Evolutionary conservation across 768 basidiomycete species (phyloP).

Genomic region (Russula sp.): DNA sequence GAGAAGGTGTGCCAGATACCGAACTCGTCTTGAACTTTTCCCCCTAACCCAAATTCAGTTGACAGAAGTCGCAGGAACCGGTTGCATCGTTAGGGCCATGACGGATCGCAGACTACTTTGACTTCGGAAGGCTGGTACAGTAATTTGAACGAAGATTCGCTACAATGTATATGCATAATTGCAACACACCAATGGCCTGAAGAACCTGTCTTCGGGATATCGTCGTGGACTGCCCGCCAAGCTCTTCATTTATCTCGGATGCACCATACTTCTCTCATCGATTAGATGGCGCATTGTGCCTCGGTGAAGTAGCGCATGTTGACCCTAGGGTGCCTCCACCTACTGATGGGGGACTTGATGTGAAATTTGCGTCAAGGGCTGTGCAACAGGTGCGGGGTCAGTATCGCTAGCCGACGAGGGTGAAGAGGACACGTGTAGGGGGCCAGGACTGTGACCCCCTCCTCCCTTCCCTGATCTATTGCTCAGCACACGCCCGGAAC

Average conservation of each 20-base stretch:
- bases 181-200: conserved; percentile 3
- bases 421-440: conserved; percentile 20
- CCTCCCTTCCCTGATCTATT: conserved; percentile 15
- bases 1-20: conserved; percentile 70
- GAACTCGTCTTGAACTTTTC: neutral
- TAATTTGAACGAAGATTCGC: conserved; percentile 21
- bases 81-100: conserved; percentile 90
- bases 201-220: conserved; percentile 5
- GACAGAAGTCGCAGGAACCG: conserved; percentile 90
- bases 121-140: conserved; percentile 25
- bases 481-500: conserved; percentile 21
- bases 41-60: conserved; percentile 48
- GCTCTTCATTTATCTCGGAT: conserved; percentile 1
- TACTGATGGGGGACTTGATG: neutral
- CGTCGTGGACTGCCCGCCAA: neutral
- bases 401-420: conserved; percentile 6
- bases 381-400: conserved; percentile 11
- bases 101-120: conserved; percentile 61
- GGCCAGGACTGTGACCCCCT: neutral
- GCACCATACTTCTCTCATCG: neutral
- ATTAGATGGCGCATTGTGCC: neutral
- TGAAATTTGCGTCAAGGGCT: conserved; percentile 19
- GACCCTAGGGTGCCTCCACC: neutral
- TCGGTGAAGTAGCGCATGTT: neutral
- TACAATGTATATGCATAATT: conserved; percentile 19